phyloP scores from a whole-genome alignment of 1,139 yeast genomes.

The Magnusiomyces sp. region DNA sequence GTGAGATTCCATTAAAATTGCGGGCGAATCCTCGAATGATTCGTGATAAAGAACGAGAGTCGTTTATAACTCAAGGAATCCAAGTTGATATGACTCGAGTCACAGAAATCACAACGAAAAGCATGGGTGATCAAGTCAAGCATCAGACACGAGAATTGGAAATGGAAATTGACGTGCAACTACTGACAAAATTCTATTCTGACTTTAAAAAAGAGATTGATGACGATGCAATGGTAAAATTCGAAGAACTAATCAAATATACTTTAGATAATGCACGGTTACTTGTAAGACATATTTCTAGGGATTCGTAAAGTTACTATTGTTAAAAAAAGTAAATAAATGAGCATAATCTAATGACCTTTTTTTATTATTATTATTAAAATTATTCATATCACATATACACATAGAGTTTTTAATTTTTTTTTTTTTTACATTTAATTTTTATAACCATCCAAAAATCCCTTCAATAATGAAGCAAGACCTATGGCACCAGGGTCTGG shows the following conservation, averaged over 20 bases:
- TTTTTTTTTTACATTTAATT: not conserved
- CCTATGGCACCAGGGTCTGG: conserved; percentile 89
- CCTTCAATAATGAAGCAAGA: conserved; percentile 27
- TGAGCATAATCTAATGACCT: no score
- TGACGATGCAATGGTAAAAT: not conserved
- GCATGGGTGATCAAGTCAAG: not conserved
- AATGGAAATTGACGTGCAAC: not conserved
- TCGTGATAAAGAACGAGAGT: not conserved
- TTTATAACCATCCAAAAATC: conserved; percentile 21
- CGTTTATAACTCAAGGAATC: not conserved
- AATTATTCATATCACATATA: no score
- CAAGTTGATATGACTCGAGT: not conserved
- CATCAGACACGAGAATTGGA: not conserved
- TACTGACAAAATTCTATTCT: not conserved
- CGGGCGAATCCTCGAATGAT: not conserved
- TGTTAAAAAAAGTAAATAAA: no score
- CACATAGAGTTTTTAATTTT: no score
- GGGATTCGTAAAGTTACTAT: no score
- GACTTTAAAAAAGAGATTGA: not conserved
- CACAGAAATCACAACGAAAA: not conserved
- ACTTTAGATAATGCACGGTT: not conserved
- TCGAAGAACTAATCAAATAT: not conserved
- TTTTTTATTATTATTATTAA: no score
- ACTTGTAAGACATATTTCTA: not conserved
- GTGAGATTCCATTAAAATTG: not conserved